These are phyloP conservation scores for Starmera stellimalicola DNA, from an alignment of 1,139 yeast genomes.

Conservation along the genomic window DNA sequence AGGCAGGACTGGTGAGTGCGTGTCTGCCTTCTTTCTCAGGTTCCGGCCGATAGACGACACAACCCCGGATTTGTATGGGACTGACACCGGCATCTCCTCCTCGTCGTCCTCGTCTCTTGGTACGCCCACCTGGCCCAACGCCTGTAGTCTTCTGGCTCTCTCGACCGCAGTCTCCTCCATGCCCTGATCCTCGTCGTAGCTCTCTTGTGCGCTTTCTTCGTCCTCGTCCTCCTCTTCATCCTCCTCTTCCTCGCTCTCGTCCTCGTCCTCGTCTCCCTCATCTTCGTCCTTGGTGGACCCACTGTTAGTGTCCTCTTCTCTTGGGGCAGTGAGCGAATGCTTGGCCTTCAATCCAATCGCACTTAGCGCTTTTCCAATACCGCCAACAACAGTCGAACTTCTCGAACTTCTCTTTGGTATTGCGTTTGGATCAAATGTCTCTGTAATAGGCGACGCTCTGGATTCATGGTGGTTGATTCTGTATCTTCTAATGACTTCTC, in stretches of 20 bases:
- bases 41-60: not conserved
- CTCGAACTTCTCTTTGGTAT: conserved; percentile 11
- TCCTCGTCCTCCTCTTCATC: conserved; percentile 7
- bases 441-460: conserved; percentile 3
- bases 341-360: conserved; percentile 36
- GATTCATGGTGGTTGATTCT: conserved; percentile 48
- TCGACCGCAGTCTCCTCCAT: conserved; percentile 65
- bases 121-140: conserved; percentile 49
- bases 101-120: conserved; percentile 51
- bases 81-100: conserved; percentile 26
- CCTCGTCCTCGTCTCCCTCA: conserved; percentile 7
- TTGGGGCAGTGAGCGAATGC: conserved; percentile 4
- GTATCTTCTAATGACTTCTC: conserved; percentile 82
- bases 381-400: conserved; percentile 18
- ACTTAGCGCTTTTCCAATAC: conserved; percentile 37
- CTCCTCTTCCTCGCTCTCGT: conserved; percentile 6
- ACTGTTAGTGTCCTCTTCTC: conserved; percentile 4
- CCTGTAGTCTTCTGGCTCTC: conserved; percentile 68
- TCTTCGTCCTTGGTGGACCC: conserved; percentile 11
- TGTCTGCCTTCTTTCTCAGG: too few species aligned
- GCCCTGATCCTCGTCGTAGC: conserved; percentile 11
- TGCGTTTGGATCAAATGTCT: conserved; percentile 7
- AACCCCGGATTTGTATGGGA: not conserved
- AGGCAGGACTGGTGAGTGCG: too few species aligned
- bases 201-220: conserved; percentile 4